Conservation (phyloP, 2,329 filamentous ascomycete species). For the Aspergillus japonicus region DNA sequence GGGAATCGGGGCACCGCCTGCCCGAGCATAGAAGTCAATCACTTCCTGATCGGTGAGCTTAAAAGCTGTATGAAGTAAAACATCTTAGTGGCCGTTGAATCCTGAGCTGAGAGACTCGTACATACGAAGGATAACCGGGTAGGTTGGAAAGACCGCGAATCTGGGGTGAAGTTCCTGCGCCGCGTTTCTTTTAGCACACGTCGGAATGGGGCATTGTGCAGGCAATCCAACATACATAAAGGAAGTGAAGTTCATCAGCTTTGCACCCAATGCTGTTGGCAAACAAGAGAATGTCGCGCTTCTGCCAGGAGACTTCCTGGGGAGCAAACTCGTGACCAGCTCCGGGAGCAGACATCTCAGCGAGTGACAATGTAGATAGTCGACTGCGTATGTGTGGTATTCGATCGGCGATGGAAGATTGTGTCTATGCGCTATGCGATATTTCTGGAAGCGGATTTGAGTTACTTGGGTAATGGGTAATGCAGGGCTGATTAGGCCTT, state of each 20-base stretch:
- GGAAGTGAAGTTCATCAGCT: slow-evolving; percentile 85
- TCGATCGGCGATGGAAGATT: background rate
- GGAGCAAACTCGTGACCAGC: slow-evolving; percentile 77
- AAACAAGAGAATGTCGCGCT: slow-evolving; percentile 86
- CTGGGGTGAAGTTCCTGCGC: slow-evolving; percentile 78
- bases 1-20: slow-evolving; percentile 64
- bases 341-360: slow-evolving; percentile 51
- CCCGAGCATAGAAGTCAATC: slow-evolving; percentile 75
- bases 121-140: slow-evolving; percentile 75
- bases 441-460: too few species aligned
- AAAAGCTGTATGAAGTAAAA: slow-evolving; percentile 56
- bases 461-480: too few species aligned
- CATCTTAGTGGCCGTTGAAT: slow-evolving; percentile 35
- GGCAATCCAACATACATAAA: slow-evolving; percentile 65
- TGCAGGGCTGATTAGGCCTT: background rate
- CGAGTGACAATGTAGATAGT: background rate
- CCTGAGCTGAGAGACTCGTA: slow-evolving; percentile 1
- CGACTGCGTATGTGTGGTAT: background rate
- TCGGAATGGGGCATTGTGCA: too few species aligned
- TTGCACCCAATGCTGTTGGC: slow-evolving; percentile 84
- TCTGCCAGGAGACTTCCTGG: slow-evolving; percentile 76
- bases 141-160: slow-evolving; percentile 87
- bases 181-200: background rate
- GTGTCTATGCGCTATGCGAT: background rate
- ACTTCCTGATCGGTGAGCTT: slow-evolving; percentile 74